phyloP scores from a whole-genome alignment of 2,329 filamentous ascomycete genomes.

The Hypoxylon rubiginosum region DNA sequence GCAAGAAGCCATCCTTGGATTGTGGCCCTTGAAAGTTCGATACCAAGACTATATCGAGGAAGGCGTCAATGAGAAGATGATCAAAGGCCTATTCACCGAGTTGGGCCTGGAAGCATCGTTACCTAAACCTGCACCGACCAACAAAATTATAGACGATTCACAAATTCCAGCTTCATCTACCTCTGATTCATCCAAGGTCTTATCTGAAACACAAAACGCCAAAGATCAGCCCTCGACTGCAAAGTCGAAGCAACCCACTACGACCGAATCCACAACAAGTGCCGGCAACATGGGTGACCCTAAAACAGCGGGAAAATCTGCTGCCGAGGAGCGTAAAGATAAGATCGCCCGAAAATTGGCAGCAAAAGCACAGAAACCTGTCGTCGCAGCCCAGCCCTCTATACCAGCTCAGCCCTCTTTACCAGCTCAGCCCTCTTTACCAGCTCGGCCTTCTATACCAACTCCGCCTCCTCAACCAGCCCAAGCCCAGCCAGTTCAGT shows the following conservation, averaged over 20 bases:
- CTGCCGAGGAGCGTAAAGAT: constrained; percentile 54
- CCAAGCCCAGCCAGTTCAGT: constrained; percentile 9
- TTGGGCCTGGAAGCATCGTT: constrained; percentile 69
- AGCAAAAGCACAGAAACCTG: constrained; percentile 51
- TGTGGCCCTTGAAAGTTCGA: constrained; percentile 76
- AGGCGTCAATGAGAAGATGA: constrained; percentile 73
- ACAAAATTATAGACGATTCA: constrained; percentile 20
- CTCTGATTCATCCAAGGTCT: constrained; percentile 10
- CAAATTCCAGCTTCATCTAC: constrained; percentile 14
- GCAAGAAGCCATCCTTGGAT: constrained; percentile 74
- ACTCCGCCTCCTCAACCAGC: constrained; percentile 18
- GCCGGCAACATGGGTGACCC: constrained; percentile 17
- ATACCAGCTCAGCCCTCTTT: constrained; percentile 34
- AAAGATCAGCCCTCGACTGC: constrained; percentile 19
- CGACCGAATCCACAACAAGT: constrained; percentile 6
- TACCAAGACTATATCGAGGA: constrained; percentile 81
- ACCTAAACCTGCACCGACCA: constrained; percentile 41
- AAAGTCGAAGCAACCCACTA: constrained; percentile 10
- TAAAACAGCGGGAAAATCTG: constrained; percentile 47
- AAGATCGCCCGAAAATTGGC: constrained; percentile 54
- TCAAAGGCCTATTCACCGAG: constrained; percentile 76
- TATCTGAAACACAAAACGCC: constrained; percentile 22
- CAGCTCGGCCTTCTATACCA: constrained; percentile 33
- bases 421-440: constrained; percentile 25
- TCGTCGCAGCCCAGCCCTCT: constrained; percentile 38